These are phyloP conservation scores for Pleurozium schreberi DNA, from an alignment of 225 moss, liverwort and hornwort genomes.

Conservation along the genomic window DNA sequence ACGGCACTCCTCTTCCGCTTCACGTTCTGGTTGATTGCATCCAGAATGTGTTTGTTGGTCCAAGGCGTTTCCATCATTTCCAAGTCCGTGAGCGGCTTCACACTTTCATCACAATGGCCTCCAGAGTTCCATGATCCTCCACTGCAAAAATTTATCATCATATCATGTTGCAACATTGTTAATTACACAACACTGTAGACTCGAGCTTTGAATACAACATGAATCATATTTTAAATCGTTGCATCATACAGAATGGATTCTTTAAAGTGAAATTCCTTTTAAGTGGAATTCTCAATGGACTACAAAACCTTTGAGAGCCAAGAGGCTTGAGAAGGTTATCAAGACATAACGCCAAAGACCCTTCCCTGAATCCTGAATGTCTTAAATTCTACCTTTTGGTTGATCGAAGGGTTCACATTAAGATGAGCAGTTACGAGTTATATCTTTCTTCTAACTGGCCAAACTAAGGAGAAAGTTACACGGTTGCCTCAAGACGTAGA, in stretches of 20 bases:
- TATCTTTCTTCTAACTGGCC: not conserved
- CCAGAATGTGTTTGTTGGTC: slow-evolving; percentile 10
- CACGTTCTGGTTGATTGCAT: slow-evolving; percentile 6
- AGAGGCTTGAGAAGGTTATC: not conserved
- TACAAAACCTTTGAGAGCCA: not conserved
- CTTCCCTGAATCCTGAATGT: not conserved
- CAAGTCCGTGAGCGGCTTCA: slow-evolving; percentile 1
- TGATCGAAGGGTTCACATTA: not conserved
- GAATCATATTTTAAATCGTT: not conserved
- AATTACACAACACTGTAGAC: not conserved
- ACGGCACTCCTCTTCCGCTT: not conserved
- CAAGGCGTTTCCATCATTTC: not conserved
- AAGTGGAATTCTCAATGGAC: not conserved
- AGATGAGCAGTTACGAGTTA: not conserved
- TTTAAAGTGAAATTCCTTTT: not conserved
- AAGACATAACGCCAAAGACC: too few relatives aligned
- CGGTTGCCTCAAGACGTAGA: not conserved
- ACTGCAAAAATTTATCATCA: not conserved
- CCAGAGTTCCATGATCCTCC: slow-evolving; percentile 16
- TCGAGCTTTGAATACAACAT: not conserved
- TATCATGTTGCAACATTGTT: not conserved
- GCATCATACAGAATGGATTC: too few relatives aligned
- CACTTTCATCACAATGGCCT: slow-evolving; percentile 16
- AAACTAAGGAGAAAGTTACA: not conserved
- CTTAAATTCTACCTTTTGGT: too few relatives aligned